Evolutionary conservation across 192 early-diverging fungal genomes (phyloP).

Genomic region (Coemansia sp.): DNA sequence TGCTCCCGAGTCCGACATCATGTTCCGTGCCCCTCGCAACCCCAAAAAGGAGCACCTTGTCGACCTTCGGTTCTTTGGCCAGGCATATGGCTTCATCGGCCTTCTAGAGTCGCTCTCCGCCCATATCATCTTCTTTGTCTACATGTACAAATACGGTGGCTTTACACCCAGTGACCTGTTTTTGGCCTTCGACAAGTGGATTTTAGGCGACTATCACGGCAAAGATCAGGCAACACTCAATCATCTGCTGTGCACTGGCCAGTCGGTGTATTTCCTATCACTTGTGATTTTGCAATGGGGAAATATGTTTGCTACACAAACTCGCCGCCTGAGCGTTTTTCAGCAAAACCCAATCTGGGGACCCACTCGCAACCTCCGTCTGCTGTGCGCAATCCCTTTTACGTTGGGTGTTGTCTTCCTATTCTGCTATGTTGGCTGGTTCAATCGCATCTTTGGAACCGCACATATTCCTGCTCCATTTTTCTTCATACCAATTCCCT

Average conservation of each 20-base stretch:
- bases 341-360: constrained; percentile 48
- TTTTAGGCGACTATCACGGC: constrained; percentile 40
- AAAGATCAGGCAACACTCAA: constrained; percentile 38
- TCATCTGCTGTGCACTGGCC: constrained; percentile 45
- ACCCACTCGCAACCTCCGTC: constrained; percentile 21
- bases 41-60: constrained; percentile 62
- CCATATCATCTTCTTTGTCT: constrained; percentile 63
- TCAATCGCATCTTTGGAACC: constrained; percentile 51
- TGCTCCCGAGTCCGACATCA: constrained; percentile 62
- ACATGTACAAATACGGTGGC: constrained; percentile 54
- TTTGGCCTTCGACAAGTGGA: constrained; percentile 48
- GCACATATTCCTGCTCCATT: constrained; percentile 41
- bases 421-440: constrained; percentile 24
- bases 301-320: constrained; percentile 49
- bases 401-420: constrained; percentile 22
- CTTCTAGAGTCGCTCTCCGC: constrained; percentile 58
- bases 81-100: constrained; percentile 72
- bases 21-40: constrained; percentile 62
- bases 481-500: not conserved
- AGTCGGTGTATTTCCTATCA: constrained; percentile 57
- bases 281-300: constrained; percentile 49
- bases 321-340: constrained; percentile 26
- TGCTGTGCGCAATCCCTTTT: constrained; percentile 31
- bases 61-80: constrained; percentile 54
- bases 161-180: constrained; percentile 43